Evolutionary conservation across 345 rosid species (phyloP).

Genomic region (Ceriops zippeliana): DNA sequence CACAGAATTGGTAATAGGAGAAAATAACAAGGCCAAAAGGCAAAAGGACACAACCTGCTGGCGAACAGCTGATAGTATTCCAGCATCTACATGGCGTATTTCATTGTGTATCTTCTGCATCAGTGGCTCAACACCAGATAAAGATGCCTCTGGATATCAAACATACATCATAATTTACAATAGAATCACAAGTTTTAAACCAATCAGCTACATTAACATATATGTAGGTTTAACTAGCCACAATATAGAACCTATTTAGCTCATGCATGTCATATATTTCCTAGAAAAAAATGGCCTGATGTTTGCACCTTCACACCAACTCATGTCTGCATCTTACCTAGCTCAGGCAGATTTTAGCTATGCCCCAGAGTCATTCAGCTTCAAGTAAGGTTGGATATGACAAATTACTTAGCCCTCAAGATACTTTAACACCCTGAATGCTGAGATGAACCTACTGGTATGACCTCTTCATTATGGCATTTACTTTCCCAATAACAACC

Average conservation of each 20-base stretch:
- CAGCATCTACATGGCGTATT: conserved; percentile 91
- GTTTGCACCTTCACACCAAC: background rate
- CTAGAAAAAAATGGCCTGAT: background rate
- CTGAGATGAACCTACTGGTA: too few relatives aligned
- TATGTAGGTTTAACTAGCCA: background rate
- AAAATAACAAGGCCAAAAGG: conserved; percentile 2
- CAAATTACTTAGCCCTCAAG: too few relatives aligned
- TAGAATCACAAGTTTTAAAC: conserved; percentile 1
- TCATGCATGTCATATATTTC: background rate
- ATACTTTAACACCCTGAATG: too few relatives aligned
- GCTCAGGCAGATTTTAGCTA: background rate
- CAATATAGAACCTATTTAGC: background rate
- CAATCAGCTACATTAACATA: background rate
- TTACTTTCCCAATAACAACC: too few relatives aligned
- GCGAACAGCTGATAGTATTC: conserved; percentile 90
- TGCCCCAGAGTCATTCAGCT: background rate
- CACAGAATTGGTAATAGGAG: background rate
- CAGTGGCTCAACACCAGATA: conserved; percentile 94
- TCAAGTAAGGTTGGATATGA: too few relatives aligned
- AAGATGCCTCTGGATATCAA: conserved; percentile 75
- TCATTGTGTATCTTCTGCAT: conserved; percentile 96
- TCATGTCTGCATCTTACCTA: background rate
- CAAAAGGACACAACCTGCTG: conserved; percentile 63
- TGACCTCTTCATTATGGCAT: too few relatives aligned
- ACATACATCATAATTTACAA: conserved; percentile 8